phyloP scores from a whole-genome alignment of 2,329 filamentous ascomycete genomes.

The Aspergillus oerlinghausenensis region DNA sequence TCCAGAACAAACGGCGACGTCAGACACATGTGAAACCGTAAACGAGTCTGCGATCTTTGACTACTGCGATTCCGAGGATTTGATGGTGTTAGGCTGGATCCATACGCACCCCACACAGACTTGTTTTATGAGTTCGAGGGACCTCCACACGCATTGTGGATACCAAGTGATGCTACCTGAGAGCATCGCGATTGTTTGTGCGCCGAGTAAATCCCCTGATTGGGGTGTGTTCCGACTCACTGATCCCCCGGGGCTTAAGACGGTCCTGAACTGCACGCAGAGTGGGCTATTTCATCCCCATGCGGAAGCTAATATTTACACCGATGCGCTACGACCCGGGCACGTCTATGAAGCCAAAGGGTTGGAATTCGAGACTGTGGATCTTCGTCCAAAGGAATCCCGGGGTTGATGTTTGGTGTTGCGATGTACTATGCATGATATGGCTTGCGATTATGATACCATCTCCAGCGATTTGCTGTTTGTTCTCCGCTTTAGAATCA shows the following conservation, averaged over 20 bases:
- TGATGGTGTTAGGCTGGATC: conserved; percentile 92
- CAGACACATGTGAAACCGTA: conserved; percentile 90
- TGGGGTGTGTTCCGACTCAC: conserved; percentile 92
- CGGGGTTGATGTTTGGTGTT: conserved; percentile 4
- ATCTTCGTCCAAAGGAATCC: conserved; percentile 44
- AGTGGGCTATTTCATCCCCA: conserved; percentile 81
- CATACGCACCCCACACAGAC: conserved; percentile 96
- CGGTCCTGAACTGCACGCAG: conserved; percentile 75
- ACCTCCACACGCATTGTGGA: conserved; percentile 87
- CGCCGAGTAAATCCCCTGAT: conserved; percentile 68
- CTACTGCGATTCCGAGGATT: conserved; percentile 77
- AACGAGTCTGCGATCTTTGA: conserved; percentile 83
- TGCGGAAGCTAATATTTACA: conserved; percentile 67
- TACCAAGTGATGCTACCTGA: conserved; percentile 97
- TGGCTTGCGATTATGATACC: conserved; percentile 4
- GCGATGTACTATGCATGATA: conserved; percentile 6
- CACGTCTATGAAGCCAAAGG: conserved; percentile 66
- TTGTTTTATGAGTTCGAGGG: conserved; percentile 94
- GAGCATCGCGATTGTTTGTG: conserved; percentile 94
- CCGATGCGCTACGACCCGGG: conserved; percentile 64
- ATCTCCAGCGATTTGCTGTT: neutral
- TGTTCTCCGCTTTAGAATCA: neutral
- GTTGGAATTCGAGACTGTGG: conserved; percentile 64
- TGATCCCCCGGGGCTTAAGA: conserved; percentile 81
- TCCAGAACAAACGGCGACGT: conserved; percentile 82